Conservation (phyloP, 768 basidiomycete species). For the Suillus discolor region DNA sequence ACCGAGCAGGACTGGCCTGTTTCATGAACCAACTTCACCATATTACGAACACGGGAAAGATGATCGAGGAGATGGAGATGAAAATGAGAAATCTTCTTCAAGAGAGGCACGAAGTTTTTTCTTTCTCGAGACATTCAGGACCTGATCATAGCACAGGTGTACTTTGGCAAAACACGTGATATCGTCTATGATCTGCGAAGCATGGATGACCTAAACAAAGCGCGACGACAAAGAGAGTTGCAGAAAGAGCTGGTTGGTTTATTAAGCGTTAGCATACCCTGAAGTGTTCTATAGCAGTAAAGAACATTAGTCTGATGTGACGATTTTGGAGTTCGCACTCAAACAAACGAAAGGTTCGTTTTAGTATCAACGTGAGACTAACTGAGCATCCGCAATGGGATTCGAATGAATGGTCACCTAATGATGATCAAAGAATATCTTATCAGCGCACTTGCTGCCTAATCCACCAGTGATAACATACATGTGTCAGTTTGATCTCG, state of each 20-base stretch:
- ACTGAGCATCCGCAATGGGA: constrained; percentile 81
- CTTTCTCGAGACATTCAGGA: constrained; percentile 5
- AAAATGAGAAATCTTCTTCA: constrained; percentile 97
- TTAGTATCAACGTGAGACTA: constrained; percentile 26
- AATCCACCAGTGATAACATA: constrained; percentile 39
- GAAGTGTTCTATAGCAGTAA: constrained; percentile 8
- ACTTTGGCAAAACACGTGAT: constrained; percentile 96
- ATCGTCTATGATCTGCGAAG: constrained; percentile 92
- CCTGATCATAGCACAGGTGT: constrained; percentile 56
- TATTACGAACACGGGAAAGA: constrained; percentile 89
- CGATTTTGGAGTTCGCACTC: neutral
- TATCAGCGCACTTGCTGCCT: neutral
- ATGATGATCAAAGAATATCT: constrained; percentile 14
- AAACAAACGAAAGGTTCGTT: neutral
- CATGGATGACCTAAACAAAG: constrained; percentile 81
- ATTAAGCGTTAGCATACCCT: constrained; percentile 61
- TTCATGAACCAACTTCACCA: constrained; percentile 80
- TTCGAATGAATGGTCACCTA: constrained; percentile 93
- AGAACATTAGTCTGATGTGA: neutral
- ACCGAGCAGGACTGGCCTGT: constrained; percentile 86
- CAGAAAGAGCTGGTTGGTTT: constrained; percentile 89
- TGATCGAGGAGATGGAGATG: constrained; percentile 99
- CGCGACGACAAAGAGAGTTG: constrained; percentile 77
- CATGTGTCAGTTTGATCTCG: constrained; percentile 83
- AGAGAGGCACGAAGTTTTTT: constrained; percentile 55